Base-by-base conservation (phyloP, 768 basidiomycete genomes). In the Tephrocybe rancida region DNA sequence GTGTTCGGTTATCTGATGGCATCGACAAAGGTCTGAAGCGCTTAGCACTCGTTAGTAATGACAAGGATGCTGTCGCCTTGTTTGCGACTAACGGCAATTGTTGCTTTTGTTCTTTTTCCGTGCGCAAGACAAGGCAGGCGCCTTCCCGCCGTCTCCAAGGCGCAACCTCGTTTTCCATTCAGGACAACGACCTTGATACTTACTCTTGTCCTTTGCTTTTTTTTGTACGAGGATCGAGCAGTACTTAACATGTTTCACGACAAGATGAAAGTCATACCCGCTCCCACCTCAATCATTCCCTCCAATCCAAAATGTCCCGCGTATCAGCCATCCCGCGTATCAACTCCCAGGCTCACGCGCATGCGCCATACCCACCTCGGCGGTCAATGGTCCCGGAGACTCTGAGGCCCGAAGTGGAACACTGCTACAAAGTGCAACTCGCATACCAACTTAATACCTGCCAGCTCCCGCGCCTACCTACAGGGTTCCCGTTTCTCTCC, bases 401-500 rank as follows among this genome's bases (percentile, higher is more conserved):
- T n/a, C 37, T 42, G 32, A 26, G 38, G 21, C 32, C 22, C 14
- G 41, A 57, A 44, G 47, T 58, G 24, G 64, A 65, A 30, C 54
- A 59, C 26, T 41, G 57, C 4, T 38, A 25, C 34, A 72, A 67
- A 61, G 58, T 63, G 38, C 64, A 67, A 43, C 60, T 75, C 22
- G 64, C 64, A n/a, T 59, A 60, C 34, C 61, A 68, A 24, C 65
- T 78, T 13, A 67, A 67, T 38, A 59, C 61, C 22, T 65, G 64
- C 34, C 61, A 57, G 48, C 56, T 76, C 16, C 44, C 67, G 25
- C 64, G 67, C 49, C 64, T 71, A 58, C 71, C 68, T 21, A 55
- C 48, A 13, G 73, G 72, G 2, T 78, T 76, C 53, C 74, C 76
- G 1, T 73, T 77, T 53, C 70, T 34, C 11, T n/a, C 19, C 27